Evolutionary conservation across 2,329 filamentous ascomycete species (phyloP), one percentile per base, ranked within the genome.

Genomic region (Incumbomyces delicatus): DNA sequence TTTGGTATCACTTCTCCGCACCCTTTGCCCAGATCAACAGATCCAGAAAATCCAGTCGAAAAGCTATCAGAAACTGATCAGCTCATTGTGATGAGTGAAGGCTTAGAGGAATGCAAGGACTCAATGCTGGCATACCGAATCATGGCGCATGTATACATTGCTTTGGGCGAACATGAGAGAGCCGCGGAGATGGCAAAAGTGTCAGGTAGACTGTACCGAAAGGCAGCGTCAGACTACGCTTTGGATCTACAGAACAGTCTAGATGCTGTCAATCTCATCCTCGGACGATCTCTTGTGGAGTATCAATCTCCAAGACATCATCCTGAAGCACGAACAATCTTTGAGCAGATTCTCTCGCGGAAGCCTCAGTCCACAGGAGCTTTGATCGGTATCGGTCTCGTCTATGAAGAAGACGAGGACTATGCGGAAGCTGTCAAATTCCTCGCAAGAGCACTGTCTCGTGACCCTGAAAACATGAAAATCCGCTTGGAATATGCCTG

Each of bases 401-500:
- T 98, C 34, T 83, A 89, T 39, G 88, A 95, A 63, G 92, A 96
- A 57, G 88, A 95, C 54, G 84, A 95, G 58, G 85, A 96, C 52
- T 95, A 86, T 58, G 73, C 77, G 39, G 76, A 87, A 58, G 92
- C 94, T 0, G 80, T 89, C 33, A 77, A 83, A 22, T 95, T 94
- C 58, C 68, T 98, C 11, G 76, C 75, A 33, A 78, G 86, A 52
- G 92, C 92, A 1, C 63, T 94, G 20, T 63, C 80, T 53, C 78
- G 85, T 18, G 87, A 95, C 59, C 69, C 74, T 2, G 70, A 71
- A 10, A 95, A 95, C 55, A 71, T 88, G 16, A 83, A 81, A 27
- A 83, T 98, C 36, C 82, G 80, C 46, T 83, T 85, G 13, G 94
- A 98, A 65, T 80, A 87, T 14, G 90, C 88, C 1, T 98, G 92